A percentile compares a stretch with the other conserved stretches of the same genome.
Conservation (phyloP, 2,329 filamentous ascomycete species). For the Aspergillus amoenus region DNA sequence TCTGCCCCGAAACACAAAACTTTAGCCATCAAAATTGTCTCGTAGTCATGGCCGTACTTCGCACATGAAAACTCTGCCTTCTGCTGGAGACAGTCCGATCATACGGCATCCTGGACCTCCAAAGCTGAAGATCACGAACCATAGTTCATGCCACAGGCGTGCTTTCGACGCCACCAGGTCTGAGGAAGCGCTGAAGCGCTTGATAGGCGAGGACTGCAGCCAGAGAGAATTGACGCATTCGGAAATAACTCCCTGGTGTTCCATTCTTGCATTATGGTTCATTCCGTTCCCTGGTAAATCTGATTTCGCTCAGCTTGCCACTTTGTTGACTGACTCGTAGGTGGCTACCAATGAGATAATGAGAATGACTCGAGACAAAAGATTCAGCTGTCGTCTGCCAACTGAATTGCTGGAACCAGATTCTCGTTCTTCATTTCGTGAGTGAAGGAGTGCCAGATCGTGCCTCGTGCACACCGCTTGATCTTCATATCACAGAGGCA, state of each 20-base stretch:
- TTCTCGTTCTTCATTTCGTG: background rate
- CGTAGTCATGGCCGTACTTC: too few species aligned
- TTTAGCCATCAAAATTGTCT: too few species aligned
- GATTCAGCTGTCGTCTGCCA: background rate
- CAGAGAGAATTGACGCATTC: background rate
- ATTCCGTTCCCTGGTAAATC: too few species aligned
- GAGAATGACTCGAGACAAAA: background rate
- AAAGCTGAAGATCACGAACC: too few species aligned
- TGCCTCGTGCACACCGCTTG: slow-evolving; percentile 1
- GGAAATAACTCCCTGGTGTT: background rate
- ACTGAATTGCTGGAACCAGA: background rate
- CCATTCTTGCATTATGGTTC: background rate
- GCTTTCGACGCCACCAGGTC: background rate
- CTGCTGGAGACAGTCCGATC: too few species aligned
- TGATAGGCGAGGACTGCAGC: background rate
- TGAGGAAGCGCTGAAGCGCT: background rate
- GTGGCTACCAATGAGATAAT: too few species aligned
- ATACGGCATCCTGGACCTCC: too few species aligned
- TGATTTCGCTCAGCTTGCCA: too few species aligned
- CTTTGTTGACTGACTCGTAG: too few species aligned
- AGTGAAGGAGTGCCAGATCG: background rate
- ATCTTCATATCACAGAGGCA: background rate
- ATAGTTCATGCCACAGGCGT: too few species aligned
- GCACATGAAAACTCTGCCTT: too few species aligned
- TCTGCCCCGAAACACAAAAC: too few species aligned